Evolutionary conservation across 2,329 filamentous ascomycete species (phyloP), one percentile per base, ranked within the genome.

Genomic region (Coniochaeta sp.): DNA sequence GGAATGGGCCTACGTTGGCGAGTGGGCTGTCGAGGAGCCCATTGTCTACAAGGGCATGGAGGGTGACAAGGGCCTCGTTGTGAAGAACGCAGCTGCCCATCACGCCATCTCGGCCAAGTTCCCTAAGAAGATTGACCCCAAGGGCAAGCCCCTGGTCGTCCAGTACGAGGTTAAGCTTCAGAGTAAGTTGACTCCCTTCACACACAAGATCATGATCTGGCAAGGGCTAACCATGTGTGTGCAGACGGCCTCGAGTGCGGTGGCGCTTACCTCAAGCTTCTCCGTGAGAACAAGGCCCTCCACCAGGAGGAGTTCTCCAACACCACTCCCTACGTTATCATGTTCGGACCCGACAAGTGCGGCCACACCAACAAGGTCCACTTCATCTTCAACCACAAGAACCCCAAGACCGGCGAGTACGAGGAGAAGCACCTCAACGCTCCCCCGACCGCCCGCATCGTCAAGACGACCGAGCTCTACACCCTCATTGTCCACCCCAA

Each of bases 301-400:
- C 90, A 96, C 78, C 84, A 89, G 65, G 92, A 97, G 60, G 94
- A 99, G 78, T 99, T 99, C 79, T 90, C 89, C 71, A 97, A 99
- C 76, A 84, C 87, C 56, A 96, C 92, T 40, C 94, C 94, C 48
- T 99, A 99, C 69, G 89, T 99, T 62, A 95, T 99, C 81, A 99
- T 99, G 94, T 99, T 99, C 70, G 94, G 94, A 61, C 94, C 94
- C 63, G 94, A 99, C 80, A 97, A 97, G 86, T 99, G 94, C 71
- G 94, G 94, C 72, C 83, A 90, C 70, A 97, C 90, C 73, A 99
- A 99, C 86, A 97, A 97, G 87, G 89, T 95, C 50, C 81, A 84
- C 74, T 96, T 99, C 78, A 99, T 99, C 73, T 95, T 99, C 85
- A 94, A 95, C 76, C 94, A 99, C 87, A 99, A 97, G 89, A 99